These are phyloP conservation scores for Pachyrhizus erosus DNA, from an alignment of 306 rosid species.

Conservation along the genomic window DNA sequence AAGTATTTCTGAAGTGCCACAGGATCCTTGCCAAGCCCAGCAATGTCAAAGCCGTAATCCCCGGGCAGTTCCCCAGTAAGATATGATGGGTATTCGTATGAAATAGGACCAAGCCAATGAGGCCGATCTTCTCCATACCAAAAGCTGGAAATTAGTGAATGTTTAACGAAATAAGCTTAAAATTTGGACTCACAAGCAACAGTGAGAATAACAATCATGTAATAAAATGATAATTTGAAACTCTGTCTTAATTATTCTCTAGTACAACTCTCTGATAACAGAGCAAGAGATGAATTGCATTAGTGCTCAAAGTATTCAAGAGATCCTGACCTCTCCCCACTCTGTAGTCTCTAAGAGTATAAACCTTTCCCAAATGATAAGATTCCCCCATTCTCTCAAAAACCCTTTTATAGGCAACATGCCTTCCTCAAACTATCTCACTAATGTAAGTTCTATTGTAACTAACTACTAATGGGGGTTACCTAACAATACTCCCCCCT, in stretches of 20 bases:
- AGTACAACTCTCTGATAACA: not conserved
- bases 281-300: not conserved
- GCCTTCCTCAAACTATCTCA: constrained; percentile 2
- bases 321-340: not conserved
- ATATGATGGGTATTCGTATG: constrained; percentile 77
- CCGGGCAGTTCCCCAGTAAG: constrained; percentile 91
- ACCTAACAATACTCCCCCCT: not conserved
- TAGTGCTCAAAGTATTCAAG: not conserved
- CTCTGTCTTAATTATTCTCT: not conserved
- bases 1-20: constrained; percentile 69
- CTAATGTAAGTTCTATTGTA: not conserved
- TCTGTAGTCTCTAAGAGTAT: not conserved
- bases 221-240: constrained; percentile 4
- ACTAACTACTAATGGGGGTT: not conserved
- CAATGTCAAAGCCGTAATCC: constrained; percentile 90
- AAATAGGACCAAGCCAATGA: constrained; percentile 95
- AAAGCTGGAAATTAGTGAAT: constrained; percentile 52
- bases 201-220: not conserved
- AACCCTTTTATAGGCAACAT: not conserved
- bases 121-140: constrained; percentile 96
- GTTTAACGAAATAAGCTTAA: constrained; percentile 9
- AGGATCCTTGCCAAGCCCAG: constrained; percentile 80
- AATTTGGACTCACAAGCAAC: not conserved
- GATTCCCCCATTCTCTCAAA: not conserved
- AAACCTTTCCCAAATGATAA: not conserved